Conservation (phyloP, 345 rosid species). For the Acer yangbiense region DNA sequence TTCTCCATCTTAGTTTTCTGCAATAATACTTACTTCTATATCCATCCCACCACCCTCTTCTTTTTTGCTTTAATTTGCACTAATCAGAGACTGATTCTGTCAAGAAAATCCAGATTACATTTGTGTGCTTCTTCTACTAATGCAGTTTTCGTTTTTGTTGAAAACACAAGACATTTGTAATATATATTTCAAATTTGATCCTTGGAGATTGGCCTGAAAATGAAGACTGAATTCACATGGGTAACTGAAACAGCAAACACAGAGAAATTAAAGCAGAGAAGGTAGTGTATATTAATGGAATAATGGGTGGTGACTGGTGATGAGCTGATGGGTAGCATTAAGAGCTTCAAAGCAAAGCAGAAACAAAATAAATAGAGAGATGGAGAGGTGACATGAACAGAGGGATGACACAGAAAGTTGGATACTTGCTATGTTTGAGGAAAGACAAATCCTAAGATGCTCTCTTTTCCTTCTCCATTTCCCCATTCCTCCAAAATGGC, state of each 20-base stretch:
- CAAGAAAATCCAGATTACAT: no score
- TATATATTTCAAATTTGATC: background rate
- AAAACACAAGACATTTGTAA: no score
- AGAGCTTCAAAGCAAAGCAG: background rate
- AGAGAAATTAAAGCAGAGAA: background rate
- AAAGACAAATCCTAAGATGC: slow-evolving; percentile 86
- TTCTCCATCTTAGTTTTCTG: no score
- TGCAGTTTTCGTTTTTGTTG: no score
- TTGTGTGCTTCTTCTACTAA: no score
- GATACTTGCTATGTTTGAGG: slow-evolving; percentile 35
- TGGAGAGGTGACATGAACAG: background rate
- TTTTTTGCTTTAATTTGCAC: no score
- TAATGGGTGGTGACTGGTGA: background rate
- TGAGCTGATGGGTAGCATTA: slow-evolving; percentile 16
- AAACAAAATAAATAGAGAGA: background rate
- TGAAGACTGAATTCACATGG: slow-evolving; percentile 16
- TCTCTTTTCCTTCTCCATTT: slow-evolving; percentile 61
- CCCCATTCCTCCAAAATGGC: slow-evolving; percentile 43
- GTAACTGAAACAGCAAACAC: background rate
- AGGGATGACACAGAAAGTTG: slow-evolving; percentile 44
- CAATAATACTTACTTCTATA: no score
- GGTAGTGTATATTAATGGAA: background rate
- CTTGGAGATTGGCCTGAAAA: background rate
- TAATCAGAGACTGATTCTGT: no score
- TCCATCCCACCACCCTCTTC: no score